Evolutionary conservation across 805 yeast species (phyloP), one percentile per base, ranked within the genome.

Genomic region (Suhomyces tanzawaensis): DNA sequence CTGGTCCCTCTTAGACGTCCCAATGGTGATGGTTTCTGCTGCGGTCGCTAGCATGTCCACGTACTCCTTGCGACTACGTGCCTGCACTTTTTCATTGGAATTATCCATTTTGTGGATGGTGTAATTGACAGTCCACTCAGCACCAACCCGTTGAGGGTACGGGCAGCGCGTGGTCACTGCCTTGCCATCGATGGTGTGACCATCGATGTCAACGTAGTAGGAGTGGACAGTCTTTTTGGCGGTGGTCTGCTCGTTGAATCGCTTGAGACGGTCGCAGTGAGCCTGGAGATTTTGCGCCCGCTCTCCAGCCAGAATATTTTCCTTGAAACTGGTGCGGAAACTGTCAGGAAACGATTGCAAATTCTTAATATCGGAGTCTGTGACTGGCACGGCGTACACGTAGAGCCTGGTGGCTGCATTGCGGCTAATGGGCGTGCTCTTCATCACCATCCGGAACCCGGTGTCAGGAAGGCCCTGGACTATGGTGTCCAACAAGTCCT

Each of bases 301-400:
- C 27, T 55, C 52, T 18, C 52, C 54, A 2, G 39, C 41, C 4
- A 59, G 25, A 7, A 64, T 40, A 6, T 57, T 48, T 14, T 55
- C 59, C 17, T 50, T 48, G 47, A 62, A 63, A 22, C 66, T 55
- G 3, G 68, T 64, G 36, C 58, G 52, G 50, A 57, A 63, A 28
- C 47, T 39, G 8, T 41, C 25, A 1, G 62, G 52, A 21, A 64
- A 51, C 22, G 41, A 37, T 36, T 62, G 63, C 19, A 68, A 45
- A 26, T 43, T 33, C 7, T 44, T 31, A 7, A 56, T 51, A 22
- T 63, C 50, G 7, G 45, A 41, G 4, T 39, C 34, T 7, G 41
- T 44, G 11, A 66, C 32, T 3, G 70, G 65, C 1, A 62, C 55
- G 0, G 64, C 73, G 35, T 36, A 52, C 5, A 58, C 64, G n/a